Conservation (phyloP, 768 basidiomycete species). For the Brasilioporus rufonigricans region DNA sequence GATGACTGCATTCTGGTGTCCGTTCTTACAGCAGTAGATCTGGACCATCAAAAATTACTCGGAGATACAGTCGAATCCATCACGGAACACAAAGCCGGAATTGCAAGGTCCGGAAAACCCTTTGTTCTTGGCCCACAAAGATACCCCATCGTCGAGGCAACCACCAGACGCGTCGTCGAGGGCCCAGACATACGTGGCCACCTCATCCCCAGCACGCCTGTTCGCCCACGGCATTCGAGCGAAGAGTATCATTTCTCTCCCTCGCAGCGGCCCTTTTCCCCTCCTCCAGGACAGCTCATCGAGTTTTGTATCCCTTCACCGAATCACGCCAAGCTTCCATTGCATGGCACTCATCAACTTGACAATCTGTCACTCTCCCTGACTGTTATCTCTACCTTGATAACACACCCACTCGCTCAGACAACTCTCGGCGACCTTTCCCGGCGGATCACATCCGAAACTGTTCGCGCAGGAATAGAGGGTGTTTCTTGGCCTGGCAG, state of each 20-base stretch:
- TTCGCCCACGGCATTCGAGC: conserved; percentile 33
- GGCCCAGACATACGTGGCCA: conserved; percentile 38
- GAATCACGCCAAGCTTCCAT: conserved; percentile 52
- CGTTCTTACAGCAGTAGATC: conserved; percentile 82
- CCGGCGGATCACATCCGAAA: conserved; percentile 43
- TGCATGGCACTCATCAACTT: conserved; percentile 82
- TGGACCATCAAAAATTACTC: conserved; percentile 92
- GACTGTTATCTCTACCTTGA: conserved; percentile 56
- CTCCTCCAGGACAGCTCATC: conserved; percentile 44
- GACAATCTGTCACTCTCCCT: conserved; percentile 77
- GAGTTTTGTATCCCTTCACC: conserved; percentile 39
- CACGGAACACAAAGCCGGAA: conserved; percentile 79
- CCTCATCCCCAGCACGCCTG: conserved; percentile 35
- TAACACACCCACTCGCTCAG: conserved; percentile 38
- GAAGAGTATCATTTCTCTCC: conserved; percentile 37
- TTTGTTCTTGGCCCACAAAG: conserved; percentile 69
- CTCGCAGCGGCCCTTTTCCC: conserved; percentile 22
- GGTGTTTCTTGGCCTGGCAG: conserved; percentile 77
- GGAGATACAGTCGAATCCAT: conserved; percentile 75
- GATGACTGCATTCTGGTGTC: conserved; percentile 67
- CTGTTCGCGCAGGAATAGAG: conserved; percentile 57
- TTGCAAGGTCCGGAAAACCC: conserved; percentile 59
- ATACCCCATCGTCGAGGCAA: conserved; percentile 45
- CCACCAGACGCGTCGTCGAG: conserved; percentile 43
- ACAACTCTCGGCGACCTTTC: conserved; percentile 8